A percentile compares a stretch with the other conserved stretches of the same genome.
phyloP scores from a whole-genome alignment of 192 early-diverging fungal genomes.

The Haplosporangium gracile region DNA sequence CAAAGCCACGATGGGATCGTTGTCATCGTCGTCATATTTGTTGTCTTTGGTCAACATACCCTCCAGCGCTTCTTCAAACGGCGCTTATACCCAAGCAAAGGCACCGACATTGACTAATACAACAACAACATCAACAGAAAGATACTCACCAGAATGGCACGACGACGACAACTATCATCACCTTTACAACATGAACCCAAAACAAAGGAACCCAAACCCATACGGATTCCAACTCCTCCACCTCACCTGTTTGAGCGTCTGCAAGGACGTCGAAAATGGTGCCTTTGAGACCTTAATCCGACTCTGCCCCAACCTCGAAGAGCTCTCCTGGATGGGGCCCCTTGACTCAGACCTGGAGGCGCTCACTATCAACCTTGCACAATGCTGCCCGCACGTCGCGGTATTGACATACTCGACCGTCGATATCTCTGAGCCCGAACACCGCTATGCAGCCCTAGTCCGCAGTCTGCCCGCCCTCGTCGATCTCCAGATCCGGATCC shows the following conservation, averaged over 20 bases:
- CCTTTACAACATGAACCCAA: neutral
- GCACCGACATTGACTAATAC: neutral
- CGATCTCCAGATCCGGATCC: slow-evolving; percentile 33
- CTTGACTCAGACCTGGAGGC: slow-evolving; percentile 6
- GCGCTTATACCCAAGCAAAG: neutral
- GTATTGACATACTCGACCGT: slow-evolving; percentile 26
- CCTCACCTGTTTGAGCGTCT: slow-evolving; percentile 21
- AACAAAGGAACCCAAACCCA: neutral
- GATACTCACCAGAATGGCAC: neutral
- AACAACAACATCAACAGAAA: neutral
- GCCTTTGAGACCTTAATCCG: slow-evolving; percentile 21
- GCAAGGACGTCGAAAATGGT: slow-evolving; percentile 28
- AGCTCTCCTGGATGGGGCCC: slow-evolving; percentile 35
- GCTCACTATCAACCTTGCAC: slow-evolving; percentile 11
- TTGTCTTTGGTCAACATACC: neutral
- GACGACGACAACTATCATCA: neutral
- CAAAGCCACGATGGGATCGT: neutral
- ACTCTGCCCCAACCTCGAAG: slow-evolving; percentile 22
- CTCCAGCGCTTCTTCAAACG: neutral
- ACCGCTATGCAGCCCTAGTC: slow-evolving; percentile 13
- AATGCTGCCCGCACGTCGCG: slow-evolving; percentile 12
- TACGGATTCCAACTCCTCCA: slow-evolving; percentile 2
- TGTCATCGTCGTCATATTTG: neutral
- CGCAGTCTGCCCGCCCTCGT: slow-evolving; percentile 6
- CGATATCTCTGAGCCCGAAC: slow-evolving; percentile 11